These are phyloP conservation scores for Heritiera littoralis DNA, from an alignment of 345 rosid genomes.

Conservation along the genomic window DNA sequence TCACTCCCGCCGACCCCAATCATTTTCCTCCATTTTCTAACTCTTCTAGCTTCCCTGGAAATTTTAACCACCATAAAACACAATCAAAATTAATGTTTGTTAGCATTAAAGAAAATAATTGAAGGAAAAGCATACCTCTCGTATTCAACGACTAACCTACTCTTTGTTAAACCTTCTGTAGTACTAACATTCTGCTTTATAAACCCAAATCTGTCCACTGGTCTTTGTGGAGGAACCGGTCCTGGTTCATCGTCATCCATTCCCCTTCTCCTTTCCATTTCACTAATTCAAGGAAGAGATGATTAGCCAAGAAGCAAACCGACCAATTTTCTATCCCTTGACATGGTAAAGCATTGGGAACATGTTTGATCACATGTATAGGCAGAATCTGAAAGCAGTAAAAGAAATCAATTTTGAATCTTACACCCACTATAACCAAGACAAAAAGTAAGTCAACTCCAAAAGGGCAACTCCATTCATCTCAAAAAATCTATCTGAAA, in stretches of 20 bases:
- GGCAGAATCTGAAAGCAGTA: slow-evolving; percentile 20
- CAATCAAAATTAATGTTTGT: slow-evolving; percentile 17
- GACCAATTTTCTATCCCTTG: slow-evolving; percentile 21
- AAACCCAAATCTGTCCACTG: slow-evolving; percentile 76
- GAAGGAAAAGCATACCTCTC: slow-evolving; percentile 47
- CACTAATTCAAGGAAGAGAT: slow-evolving; percentile 34
- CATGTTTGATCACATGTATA: slow-evolving; percentile 16
- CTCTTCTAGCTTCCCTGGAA: slow-evolving; percentile 82
- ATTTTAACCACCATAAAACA: slow-evolving; percentile 11
- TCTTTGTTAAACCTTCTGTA: slow-evolving; percentile 53
- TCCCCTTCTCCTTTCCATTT: slow-evolving; percentile 63
- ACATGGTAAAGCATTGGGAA: slow-evolving; percentile 30
- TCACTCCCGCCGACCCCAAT: slow-evolving; percentile 96
- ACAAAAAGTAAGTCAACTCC: background rate
- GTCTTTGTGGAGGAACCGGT: slow-evolving; percentile 57
- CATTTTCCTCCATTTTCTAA: slow-evolving; percentile 97
- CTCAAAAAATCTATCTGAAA: background rate
- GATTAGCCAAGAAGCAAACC: slow-evolving; percentile 20
- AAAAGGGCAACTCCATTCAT: background rate
- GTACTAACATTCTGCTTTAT: slow-evolving; percentile 61
- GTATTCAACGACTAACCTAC: slow-evolving; percentile 45
- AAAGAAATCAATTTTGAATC: slow-evolving; percentile 11
- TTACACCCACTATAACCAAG: background rate
- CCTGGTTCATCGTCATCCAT: slow-evolving; percentile 66
- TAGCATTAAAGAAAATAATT: background rate